Base-by-base conservation (phyloP, 1,139 yeast species). In the Arxiozyma bovina region DNA sequence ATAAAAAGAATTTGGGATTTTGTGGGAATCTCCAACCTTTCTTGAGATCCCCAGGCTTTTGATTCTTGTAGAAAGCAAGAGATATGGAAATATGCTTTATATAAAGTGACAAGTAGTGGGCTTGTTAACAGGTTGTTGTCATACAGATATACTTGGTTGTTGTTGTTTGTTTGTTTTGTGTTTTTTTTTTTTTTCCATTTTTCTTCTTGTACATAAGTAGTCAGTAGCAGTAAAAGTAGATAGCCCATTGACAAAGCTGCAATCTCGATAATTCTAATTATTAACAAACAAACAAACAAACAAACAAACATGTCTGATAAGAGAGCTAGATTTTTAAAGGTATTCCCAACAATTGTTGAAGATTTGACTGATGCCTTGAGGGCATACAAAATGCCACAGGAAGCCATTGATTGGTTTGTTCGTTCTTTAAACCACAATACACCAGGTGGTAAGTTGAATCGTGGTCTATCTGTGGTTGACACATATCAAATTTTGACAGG, bases 391-490 rank as follows among this genome's bases (percentile, higher is more conserved):
- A 87, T 93, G 83, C 90, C 96, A 21, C 73, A 78, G 57, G 94
- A 87, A 60, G 98, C 97, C 52, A 78, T 87, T 58, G 82, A 80
- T 43, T 93, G 99, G 99, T 89, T 82, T 73, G 80, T 77, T 63
- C 77, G 77, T 59, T 85, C 79, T 63, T 76, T 93, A 70, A 74
- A 84, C 64, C 87, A 93, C 77, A 94, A 94, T 74, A 84, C 96
- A 8, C 93, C 96, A 54, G 97, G 98, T 57, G 99, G 99, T 51
- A 94, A 94, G 73, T 80, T 91, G 68, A 94, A 94, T 78, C 82
- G 99, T 71, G 99, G 99, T 22, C 77, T 94, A 60, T 87, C 97
- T 42, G 99, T 94, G 18, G 84, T 93, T 58, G 98, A 93, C 72
- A 89, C 98, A 3, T 93, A 87, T 74, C 82, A 84, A 58, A 80